These are phyloP conservation scores for Oligophagozyma castellii DNA, from an alignment of 1,139 yeast genomes.

Conservation along the genomic window DNA sequence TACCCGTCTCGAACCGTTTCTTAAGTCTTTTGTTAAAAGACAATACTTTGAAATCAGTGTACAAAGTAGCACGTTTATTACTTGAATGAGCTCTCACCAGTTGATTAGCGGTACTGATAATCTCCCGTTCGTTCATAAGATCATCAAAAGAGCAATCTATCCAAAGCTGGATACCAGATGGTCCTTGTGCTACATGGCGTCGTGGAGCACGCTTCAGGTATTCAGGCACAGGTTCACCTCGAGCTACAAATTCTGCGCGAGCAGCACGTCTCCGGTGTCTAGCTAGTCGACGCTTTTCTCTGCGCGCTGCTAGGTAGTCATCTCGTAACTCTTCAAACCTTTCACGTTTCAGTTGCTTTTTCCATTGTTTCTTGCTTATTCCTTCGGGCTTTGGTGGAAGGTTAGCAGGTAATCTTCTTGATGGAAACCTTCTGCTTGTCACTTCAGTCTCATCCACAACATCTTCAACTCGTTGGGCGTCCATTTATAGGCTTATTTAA, in stretches of 20 bases:
- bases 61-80: conserved; percentile 46
- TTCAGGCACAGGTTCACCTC: conserved; percentile 28
- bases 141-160: conserved; percentile 89
- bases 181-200: conserved; percentile 29
- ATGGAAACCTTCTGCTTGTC: no score
- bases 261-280: conserved; percentile 26
- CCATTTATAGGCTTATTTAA: no score
- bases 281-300: conserved; percentile 38
- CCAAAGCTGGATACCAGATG: conserved; percentile 40
- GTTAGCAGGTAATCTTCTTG: no score
- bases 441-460: no score
- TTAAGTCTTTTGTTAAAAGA: conserved; percentile 56
- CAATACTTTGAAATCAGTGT: conserved; percentile 48
- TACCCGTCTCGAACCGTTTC: conserved; percentile 50
- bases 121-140: conserved; percentile 70
- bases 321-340: conserved; percentile 55
- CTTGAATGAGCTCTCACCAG: conserved; percentile 72
- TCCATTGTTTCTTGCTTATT: conserved; percentile 76
- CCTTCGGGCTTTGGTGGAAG: conserved; percentile 54
- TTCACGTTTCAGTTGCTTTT: conserved; percentile 46
- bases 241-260: conserved; percentile 23
- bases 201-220: conserved; percentile 23
- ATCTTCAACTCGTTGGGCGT: no score
- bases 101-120: conserved; percentile 66
- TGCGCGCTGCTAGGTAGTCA: conserved; percentile 36